These are phyloP conservation scores for Boletus rubropictus DNA, from an alignment of 768 basidiomycete species.

Conservation along the genomic window DNA sequence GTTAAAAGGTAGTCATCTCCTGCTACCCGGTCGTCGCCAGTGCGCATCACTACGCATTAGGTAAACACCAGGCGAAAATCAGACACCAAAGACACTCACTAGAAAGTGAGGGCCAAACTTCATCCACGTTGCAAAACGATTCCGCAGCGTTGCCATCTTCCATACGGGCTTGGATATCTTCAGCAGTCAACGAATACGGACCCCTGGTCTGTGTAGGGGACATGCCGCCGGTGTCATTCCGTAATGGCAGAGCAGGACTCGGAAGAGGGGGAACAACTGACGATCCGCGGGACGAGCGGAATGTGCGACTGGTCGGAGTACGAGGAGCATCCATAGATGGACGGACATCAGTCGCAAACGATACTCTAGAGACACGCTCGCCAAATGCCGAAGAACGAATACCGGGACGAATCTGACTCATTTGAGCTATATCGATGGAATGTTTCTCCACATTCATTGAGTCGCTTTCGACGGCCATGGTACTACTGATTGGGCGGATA, in stretches of 20 bases:
- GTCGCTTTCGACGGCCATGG: slow-evolving; percentile 39
- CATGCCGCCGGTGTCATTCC: slow-evolving; percentile 27
- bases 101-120: slow-evolving; percentile 63
- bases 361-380: slow-evolving; percentile 56
- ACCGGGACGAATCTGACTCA: slow-evolving; percentile 49
- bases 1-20: slow-evolving; percentile 46
- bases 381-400: slow-evolving; percentile 45
- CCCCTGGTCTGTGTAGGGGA: slow-evolving; percentile 44
- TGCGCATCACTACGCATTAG: slow-evolving; percentile 61
- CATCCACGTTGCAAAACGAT: slow-evolving; percentile 42
- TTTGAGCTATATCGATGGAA: slow-evolving; percentile 34
- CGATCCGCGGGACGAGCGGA: slow-evolving; percentile 39
- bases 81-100: slow-evolving; percentile 37
- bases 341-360: slow-evolving; percentile 60
- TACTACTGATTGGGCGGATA: slow-evolving; percentile 45
- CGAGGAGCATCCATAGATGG: slow-evolving; percentile 42
- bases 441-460: slow-evolving; percentile 32
- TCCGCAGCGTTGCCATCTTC: slow-evolving; percentile 29
- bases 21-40: slow-evolving; percentile 32
- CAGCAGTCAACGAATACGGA: slow-evolving; percentile 42
- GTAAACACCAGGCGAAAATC: slow-evolving; percentile 4
- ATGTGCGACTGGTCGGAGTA: slow-evolving; percentile 38
- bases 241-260: slow-evolving; percentile 6
- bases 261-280: slow-evolving; percentile 41
- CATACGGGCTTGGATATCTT: slow-evolving; percentile 57